Percentiles rank a stretch among this genome's conserved stretches.
Evolutionary conservation across 768 basidiomycete genomes (phyloP).

Genomic region (Mycena maculata): DNA sequence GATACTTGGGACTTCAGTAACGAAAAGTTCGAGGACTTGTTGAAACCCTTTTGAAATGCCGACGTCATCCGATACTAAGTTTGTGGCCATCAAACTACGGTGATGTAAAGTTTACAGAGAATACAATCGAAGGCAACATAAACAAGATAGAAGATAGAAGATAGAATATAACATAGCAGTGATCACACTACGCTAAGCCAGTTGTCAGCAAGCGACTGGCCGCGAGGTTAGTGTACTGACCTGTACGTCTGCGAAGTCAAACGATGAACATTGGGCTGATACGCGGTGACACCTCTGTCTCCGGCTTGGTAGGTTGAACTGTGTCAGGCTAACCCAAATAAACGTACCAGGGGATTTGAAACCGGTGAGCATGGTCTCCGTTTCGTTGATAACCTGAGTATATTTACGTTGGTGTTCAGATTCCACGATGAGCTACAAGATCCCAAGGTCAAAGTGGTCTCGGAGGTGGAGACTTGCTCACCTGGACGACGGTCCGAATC

Average conservation of each 20-base stretch:
- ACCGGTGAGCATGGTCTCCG: not conserved
- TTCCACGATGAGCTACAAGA: conserved; percentile 15
- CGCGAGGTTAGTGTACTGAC: not conserved
- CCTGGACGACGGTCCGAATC: conserved; percentile 13
- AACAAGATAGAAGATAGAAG: too few relatives aligned
- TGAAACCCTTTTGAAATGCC: not conserved
- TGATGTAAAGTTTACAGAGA: not conserved
- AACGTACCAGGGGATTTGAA: not conserved
- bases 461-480: not conserved
- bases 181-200: not conserved
- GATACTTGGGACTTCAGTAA: conserved; percentile 1
- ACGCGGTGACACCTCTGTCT: not conserved
- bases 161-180: too few relatives aligned
- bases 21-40: conserved; percentile 3
- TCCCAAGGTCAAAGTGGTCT: not conserved
- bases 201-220: not conserved
- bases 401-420: conserved; percentile 12
- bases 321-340: not conserved
- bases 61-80: not conserved
- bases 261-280: not conserved
- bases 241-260: not conserved
- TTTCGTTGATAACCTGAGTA: conserved; percentile 5
- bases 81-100: not conserved
- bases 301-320: not conserved
- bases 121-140: not conserved